Evolutionary conservation across 2,329 filamentous ascomycete species (phyloP), one percentile per base, ranked within the genome.

Genomic region (Cytospora piceicola): DNA sequence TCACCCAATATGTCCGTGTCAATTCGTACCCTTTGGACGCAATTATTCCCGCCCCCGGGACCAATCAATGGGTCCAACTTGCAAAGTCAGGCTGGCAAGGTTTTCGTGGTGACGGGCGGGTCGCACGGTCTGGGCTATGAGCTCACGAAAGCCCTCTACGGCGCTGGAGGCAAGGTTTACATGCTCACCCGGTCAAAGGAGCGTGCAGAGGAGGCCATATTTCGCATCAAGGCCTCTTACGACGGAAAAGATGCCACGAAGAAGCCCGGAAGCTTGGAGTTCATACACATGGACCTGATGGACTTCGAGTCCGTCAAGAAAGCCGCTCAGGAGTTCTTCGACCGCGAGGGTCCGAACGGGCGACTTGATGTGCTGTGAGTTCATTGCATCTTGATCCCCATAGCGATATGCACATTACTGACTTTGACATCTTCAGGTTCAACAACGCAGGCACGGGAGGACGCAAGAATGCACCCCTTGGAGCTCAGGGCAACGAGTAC

Each of bases 151-250:
- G 79, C 85, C 20, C 75, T 87, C 20, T 87, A 86, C 71, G 71
- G 73, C 3, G 77, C 76, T 14, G 81, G 83, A 59, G 82, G 73
- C n/a, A 84, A 77, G 9, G 79, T 85, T 24, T 85, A 85, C 70
- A 72, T 85, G 36, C 81, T 82, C 2, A 80, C 78, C 1, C 79
- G 83, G 54, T 71, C 71, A 7, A 67, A 66, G 30, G 67, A 70
- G 39, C 66, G 69, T 17, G 67, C 65, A 17, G 65, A 71, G 20
- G 64, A 66, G 1, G 71, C 71, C 20, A 70, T 71, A 4, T n/a
- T 63, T 32, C 65, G 63, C 20, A 72, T 72, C 17, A 30, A 69
- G 46, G 63, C 67, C 11, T 49, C 65, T 11, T 69, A 71, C 53
- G 36, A 59, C 0, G 63, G n/a, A 1, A 22, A 61, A 32, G 55